Evolutionary conservation across 1,284 basidiomycete species (phyloP), one percentile per base, ranked within the genome.

Genomic region (Cutaneotrichosporon daszewskae): DNA sequence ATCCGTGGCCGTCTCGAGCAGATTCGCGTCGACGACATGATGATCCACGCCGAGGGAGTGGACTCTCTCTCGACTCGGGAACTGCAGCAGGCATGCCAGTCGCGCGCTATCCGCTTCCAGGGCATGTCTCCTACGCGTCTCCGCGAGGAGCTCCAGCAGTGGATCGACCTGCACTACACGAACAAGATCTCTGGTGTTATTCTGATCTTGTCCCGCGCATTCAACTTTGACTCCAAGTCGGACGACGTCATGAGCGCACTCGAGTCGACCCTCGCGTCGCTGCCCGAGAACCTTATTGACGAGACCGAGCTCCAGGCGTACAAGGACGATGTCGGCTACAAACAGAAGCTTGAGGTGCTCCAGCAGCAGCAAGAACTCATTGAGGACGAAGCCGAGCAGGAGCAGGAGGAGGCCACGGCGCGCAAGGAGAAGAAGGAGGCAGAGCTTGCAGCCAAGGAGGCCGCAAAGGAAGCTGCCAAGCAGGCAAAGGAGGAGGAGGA

Each of bases 321-420:
- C 60, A 31, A 44, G 37, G 86, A 84, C 45, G 90, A 95, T 40
- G 85, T 86, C 42, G 87, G 91, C 13, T 96, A 96, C 79, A 95
- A 96, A 76, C 89, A 97, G 76, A 91, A 94, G 72, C 80, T 98
- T 47, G 94, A 96, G 58, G 94, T 99, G 8, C 75, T 99, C 67
- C 87, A 95, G 63, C 88, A 99, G 67, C 94, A 98, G 72, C 90
- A 98, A 68, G 94, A 98, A 71, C 85, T 99, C 49, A 99, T 99
- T 66, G 92, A 97, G 69, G 94, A 97, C 67, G 94, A 98, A 72
- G 83, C 92, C 54, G 94, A 96, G 68, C 94, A 98, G 72, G 95
- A 98, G 60, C 81, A 88, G 70, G 92, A 95, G 70, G 92, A 95
- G 68, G 85, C 89, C 62, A 86, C 87, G 60, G 87, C 91, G 28